phyloP scores from a whole-genome alignment of 768 basidiomycete species.

The Hirschioporus abietinus region DNA sequence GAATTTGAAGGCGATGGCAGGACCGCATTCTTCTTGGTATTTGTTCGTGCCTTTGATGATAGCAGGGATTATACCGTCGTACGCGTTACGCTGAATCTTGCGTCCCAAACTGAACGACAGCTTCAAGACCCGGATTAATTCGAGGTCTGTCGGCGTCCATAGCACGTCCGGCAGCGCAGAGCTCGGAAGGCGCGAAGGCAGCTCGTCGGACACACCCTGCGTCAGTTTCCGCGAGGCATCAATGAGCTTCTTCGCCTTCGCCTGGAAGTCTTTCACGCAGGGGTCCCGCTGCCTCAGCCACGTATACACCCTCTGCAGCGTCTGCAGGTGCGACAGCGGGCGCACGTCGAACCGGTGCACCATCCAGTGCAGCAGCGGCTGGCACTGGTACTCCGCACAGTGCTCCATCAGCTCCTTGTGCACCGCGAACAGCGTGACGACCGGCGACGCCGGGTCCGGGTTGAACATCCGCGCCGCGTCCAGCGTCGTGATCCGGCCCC shows the following conservation, averaged over 20 bases:
- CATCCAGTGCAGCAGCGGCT: slow-evolving; percentile 34
- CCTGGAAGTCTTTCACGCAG: slow-evolving; percentile 42
- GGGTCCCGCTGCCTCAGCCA: slow-evolving; percentile 41
- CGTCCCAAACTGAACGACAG: slow-evolving; percentile 46
- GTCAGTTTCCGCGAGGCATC: slow-evolving; percentile 25
- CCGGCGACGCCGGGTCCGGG: slow-evolving; percentile 26
- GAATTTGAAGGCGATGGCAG: slow-evolving; percentile 37
- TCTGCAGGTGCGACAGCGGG: slow-evolving; percentile 49
- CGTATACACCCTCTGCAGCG: slow-evolving; percentile 39
- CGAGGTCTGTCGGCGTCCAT: slow-evolving; percentile 31
- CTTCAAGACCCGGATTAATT: slow-evolving; percentile 55
- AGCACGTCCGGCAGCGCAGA: slow-evolving; percentile 13
- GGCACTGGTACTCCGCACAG: slow-evolving; percentile 47
- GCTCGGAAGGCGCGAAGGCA: slow-evolving; percentile 36
- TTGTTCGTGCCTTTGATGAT: slow-evolving; percentile 55
- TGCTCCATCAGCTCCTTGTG: slow-evolving; percentile 64
- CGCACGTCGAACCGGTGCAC: slow-evolving; percentile 58
- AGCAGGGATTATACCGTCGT: slow-evolving; percentile 40
- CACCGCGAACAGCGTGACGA: slow-evolving; percentile 42
- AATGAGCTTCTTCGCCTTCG: slow-evolving; percentile 44
- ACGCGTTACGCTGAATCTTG: slow-evolving; percentile 58
- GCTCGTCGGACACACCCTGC: slow-evolving; percentile 23
- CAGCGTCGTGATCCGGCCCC: slow-evolving; percentile 49
- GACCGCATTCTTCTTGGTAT: slow-evolving; percentile 27
- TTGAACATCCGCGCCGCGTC: slow-evolving; percentile 46